Conservation (phyloP, 345 rosid genomes). For the Camelina laxa region DNA sequence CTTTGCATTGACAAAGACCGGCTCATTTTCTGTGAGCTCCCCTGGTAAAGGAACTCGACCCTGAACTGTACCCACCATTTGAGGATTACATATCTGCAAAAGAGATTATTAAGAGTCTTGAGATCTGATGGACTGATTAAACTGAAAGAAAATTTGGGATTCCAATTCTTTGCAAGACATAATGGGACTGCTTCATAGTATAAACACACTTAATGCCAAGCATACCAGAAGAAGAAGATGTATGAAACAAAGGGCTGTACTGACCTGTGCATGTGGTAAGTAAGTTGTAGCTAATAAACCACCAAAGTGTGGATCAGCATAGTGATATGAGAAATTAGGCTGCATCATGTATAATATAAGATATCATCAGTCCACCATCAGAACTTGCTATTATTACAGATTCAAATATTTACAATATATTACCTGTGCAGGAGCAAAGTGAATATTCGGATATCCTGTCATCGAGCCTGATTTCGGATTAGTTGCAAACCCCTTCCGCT, state of each 20-base stretch:
- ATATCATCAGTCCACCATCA: constrained; percentile 23
- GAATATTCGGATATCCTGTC: constrained; percentile 53
- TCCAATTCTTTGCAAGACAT: background rate
- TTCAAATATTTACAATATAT: constrained; percentile 40
- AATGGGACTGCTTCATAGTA: background rate
- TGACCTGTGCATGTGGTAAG: constrained; percentile 58
- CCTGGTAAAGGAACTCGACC: constrained; percentile 72
- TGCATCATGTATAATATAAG: constrained; percentile 36
- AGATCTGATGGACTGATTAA: constrained; percentile 1
- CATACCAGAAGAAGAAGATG: constrained; percentile 1
- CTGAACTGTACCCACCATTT: constrained; percentile 54
- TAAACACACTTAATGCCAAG: constrained; percentile 16
- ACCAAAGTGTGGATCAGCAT: constrained; percentile 60
- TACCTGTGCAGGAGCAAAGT: constrained; percentile 56
- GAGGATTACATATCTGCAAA: constrained; percentile 61
- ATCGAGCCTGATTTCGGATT: constrained; percentile 47
- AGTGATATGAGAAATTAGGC: constrained; percentile 56
- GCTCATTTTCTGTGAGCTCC: constrained; percentile 58
- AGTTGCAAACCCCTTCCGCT: constrained; percentile 47
- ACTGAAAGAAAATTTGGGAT: background rate
- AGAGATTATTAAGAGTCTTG: constrained; percentile 25
- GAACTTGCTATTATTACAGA: background rate
- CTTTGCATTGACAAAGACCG: constrained; percentile 80
- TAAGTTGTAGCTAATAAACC: constrained; percentile 54
- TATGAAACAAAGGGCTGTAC: constrained; percentile 12